These are phyloP conservation scores for Achlya hypogyna DNA, from an alignment of 352 stramenopile genomes.

Conservation along the genomic window DNA sequence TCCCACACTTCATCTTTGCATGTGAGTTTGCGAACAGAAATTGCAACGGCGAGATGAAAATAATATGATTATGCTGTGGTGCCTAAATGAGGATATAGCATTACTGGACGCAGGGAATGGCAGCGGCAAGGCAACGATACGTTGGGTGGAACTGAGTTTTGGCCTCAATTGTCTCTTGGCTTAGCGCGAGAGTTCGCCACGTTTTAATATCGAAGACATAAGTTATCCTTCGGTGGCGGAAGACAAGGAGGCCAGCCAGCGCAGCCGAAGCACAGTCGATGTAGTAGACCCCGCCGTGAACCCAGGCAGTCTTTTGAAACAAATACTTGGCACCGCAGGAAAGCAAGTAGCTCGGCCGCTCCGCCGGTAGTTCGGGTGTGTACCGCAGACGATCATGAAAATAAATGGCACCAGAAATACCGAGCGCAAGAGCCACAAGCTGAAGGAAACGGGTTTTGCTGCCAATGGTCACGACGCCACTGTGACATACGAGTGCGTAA, in stretches of 20 bases:
- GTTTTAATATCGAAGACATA: conserved; percentile 14
- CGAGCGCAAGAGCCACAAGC: background rate
- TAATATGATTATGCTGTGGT: too few relatives aligned
- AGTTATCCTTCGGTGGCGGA: background rate
- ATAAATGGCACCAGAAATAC: background rate
- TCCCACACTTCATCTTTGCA: too few relatives aligned
- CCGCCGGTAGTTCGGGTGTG: too few relatives aligned
- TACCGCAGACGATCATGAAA: background rate
- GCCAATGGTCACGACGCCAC: background rate
- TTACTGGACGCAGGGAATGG: background rate
- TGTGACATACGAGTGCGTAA: conserved; percentile 2
- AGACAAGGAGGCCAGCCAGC: background rate
- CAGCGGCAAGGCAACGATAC: background rate
- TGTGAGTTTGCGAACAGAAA: too few relatives aligned
- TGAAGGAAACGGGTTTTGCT: background rate
- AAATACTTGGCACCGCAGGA: conserved; percentile 4
- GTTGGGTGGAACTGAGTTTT: background rate
- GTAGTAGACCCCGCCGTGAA: background rate
- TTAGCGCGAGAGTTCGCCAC: conserved; percentile 6
- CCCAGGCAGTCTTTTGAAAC: background rate
- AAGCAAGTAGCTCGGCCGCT: background rate
- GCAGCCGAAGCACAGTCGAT: conserved; percentile 6
- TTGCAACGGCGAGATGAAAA: too few relatives aligned
- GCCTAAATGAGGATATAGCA: too few relatives aligned
- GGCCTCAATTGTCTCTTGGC: background rate